Base-by-base conservation (phyloP, 768 basidiomycete genomes). In the Pleurotus cornucopiae region DNA sequence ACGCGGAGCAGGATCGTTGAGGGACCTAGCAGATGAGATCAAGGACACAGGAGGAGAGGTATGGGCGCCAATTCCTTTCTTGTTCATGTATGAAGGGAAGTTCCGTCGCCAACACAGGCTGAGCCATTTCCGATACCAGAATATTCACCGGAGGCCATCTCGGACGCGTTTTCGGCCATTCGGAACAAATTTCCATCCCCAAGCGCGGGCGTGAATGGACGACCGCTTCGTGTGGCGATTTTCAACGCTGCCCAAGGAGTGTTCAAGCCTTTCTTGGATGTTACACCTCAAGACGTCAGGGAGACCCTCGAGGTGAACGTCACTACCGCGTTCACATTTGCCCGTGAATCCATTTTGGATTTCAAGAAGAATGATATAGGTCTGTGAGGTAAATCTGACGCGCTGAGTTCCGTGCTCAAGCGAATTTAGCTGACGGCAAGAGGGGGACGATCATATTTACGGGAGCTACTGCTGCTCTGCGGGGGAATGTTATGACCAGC, bases 371-470 rank as follows among this genome's bases (percentile, higher is more conserved):
- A 85, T 60, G 73, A 76, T 7, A 65, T 79, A 5, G 73, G 74
- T 52, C 16, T n/a, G 11, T 48, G 18, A 34, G 11, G 7, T 0
- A 3, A 34, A 0, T 11, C 30, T 34, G 6, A 11, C 11, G 30
- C 30, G 48, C 1, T 45, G 34, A 14, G 9, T 13, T 54, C 21
- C n/a, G n/a, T 38, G 20, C 12, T 37, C 12, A 49, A 9, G 55
- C 20, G 25, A 20, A 30, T n/a, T 69, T 77, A 47, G 64, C 72
- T 1, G 67, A 66, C n/a, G 82, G 84, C 11, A 80, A 81, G 63
- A 74, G 77, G 23, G 89, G 88, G 5, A 79, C 83, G 0, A 67
- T 90, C 46, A 77, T 88, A 12, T 88, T 89, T 64, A 90, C 88
- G 0, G 86, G 88, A 0, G 88, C 88, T 1, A 89, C 89, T 5